phyloP scores from a whole-genome alignment of 345 rosid species.

The Aethionema arabicum region DNA sequence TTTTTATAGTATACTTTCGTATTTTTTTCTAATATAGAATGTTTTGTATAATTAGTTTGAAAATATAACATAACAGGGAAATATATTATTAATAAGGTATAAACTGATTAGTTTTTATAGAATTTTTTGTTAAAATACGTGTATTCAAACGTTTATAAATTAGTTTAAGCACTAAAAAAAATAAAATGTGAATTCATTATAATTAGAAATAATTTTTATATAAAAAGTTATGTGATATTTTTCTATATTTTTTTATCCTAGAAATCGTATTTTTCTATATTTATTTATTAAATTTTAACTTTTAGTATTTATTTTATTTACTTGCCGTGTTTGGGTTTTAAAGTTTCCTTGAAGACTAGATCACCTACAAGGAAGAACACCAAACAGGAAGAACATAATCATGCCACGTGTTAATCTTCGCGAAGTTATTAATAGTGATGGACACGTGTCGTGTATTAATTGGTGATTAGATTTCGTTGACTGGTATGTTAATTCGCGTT shows the following conservation, averaged over 20 bases:
- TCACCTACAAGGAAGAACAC: constrained; percentile 27
- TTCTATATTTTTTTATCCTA: too few relatives aligned
- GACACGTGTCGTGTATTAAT: neutral
- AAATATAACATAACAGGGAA: too few relatives aligned
- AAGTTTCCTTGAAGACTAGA: constrained; percentile 35
- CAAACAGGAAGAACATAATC: constrained; percentile 21
- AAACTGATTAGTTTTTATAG: too few relatives aligned
- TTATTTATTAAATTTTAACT: neutral
- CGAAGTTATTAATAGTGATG: neutral
- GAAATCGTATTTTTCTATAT: too few relatives aligned
- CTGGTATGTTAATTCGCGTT: constrained; percentile 3
- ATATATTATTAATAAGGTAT: too few relatives aligned
- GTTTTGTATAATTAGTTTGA: too few relatives aligned
- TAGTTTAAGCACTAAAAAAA: too few relatives aligned
- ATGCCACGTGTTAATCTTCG: constrained; percentile 15
- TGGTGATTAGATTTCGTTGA: constrained; percentile 8
- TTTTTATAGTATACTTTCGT: neutral
- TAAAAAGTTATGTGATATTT: too few relatives aligned
- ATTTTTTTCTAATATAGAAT: neutral
- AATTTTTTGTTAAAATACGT: too few relatives aligned
- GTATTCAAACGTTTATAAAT: too few relatives aligned
- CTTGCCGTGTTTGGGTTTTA: constrained; percentile 33
- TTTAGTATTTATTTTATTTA: neutral
- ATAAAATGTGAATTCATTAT: too few relatives aligned
- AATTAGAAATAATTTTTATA: too few relatives aligned